Percentiles rank a stretch among this genome's conserved stretches.
Evolutionary conservation across 2,329 filamentous ascomycete species (phyloP).

Genomic region (Monilinia vaccinii-corymbosi): DNA sequence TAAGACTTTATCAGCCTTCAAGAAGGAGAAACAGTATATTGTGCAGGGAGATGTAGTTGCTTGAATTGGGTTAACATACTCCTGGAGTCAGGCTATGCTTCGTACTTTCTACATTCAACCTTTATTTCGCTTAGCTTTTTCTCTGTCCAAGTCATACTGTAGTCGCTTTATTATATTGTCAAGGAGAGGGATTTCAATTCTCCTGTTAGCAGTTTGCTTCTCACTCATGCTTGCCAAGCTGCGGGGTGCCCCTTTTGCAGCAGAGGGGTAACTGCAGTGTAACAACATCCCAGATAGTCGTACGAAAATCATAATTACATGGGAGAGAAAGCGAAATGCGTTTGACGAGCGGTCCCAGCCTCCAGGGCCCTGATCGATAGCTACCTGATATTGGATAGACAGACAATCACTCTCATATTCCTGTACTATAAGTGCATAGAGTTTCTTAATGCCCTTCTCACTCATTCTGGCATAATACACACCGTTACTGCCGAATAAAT

Average conservation of each 20-base stretch:
- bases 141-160: background rate
- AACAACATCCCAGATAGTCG: background rate
- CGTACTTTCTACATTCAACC: background rate
- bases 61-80: background rate
- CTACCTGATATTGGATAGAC: no score
- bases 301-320: background rate
- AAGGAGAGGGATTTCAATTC: background rate
- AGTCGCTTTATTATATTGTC: background rate
- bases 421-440: no score
- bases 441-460: no score
- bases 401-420: no score
- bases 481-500: no score
- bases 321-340: no score
- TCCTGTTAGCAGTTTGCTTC: background rate
- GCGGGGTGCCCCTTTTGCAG: background rate
- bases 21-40: slow-evolving; percentile 38
- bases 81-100: background rate
- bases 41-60: slow-evolving; percentile 27
- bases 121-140: background rate
- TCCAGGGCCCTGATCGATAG: no score
- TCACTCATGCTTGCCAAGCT: background rate
- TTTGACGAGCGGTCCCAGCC: no score
- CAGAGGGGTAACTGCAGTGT: background rate
- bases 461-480: no score
- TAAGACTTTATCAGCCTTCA: slow-evolving; percentile 32